These are phyloP conservation scores for Penicillium crystallinum DNA, from an alignment of 495 filamentous ascomycete species.

Conservation along the genomic window DNA sequence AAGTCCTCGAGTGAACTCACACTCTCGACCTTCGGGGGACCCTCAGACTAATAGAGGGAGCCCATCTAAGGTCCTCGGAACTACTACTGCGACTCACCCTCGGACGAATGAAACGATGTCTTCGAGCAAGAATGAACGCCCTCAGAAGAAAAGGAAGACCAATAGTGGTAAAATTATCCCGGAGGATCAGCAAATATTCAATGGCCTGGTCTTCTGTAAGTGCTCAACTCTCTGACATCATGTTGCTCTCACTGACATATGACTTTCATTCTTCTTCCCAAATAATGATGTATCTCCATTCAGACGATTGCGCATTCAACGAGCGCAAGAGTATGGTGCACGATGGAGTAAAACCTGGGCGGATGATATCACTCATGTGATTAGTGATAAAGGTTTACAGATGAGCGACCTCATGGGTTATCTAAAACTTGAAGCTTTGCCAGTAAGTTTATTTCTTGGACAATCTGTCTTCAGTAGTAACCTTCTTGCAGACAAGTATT, in stretches of 20 bases:
- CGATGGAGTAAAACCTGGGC: conserved; percentile 54
- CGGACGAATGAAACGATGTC: conserved; percentile 19
- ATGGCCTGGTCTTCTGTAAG: conserved; percentile 57
- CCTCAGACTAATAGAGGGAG: background rate
- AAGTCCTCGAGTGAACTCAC: conserved; percentile 13
- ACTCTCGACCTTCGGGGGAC: conserved; percentile 7
- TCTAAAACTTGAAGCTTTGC: conserved; percentile 47
- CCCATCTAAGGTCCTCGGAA: background rate
- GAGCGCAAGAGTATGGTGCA: conserved; percentile 72
- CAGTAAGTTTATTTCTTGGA: conserved; percentile 33
- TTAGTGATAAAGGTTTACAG: conserved; percentile 67
- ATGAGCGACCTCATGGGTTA: conserved; percentile 61
- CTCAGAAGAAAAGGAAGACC: conserved; percentile 24
- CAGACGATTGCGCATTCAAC: conserved; percentile 65
- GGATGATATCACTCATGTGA: conserved; percentile 60
- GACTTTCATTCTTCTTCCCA: conserved; percentile 63
- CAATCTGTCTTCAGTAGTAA: conserved; percentile 25
- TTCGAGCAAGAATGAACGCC: conserved; percentile 6
- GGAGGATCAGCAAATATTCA: conserved; percentile 61
- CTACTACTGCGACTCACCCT: conserved; percentile 7
- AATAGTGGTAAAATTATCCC: conserved; percentile 41
- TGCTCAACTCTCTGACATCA: background rate
- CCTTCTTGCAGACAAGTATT: conserved; percentile 36
- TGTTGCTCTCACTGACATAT: background rate
- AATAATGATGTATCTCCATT: conserved; percentile 65